Percentiles rank a stretch among this genome's conserved stretches.
Evolutionary conservation across 345 rosid species (phyloP).

Genomic region (Mangifera indica): DNA sequence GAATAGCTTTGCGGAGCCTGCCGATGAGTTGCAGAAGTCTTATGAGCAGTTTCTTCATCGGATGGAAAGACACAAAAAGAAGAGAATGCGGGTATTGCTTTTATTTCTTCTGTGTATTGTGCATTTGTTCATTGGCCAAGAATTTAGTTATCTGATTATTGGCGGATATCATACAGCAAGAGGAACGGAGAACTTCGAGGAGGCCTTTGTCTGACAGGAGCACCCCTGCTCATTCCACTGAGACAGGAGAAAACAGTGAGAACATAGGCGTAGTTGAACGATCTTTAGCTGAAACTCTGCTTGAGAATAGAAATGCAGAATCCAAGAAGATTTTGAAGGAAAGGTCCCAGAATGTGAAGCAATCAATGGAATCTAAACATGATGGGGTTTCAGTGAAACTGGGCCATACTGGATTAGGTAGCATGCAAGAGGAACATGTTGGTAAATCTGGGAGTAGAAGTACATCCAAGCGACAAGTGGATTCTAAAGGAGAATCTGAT

Average conservation of each 20-base stretch:
- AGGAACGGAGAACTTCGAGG: conserved; percentile 38
- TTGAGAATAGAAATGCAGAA: not conserved
- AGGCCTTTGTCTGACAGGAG: conserved; percentile 30
- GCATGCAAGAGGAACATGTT: conserved; percentile 10
- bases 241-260: conserved; percentile 31
- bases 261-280: conserved; percentile 17
- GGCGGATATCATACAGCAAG: conserved; percentile 34
- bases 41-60: conserved; percentile 78
- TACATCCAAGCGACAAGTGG: conserved; percentile 24
- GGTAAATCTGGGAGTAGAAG: conserved; percentile 9
- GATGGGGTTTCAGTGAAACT: conserved; percentile 4
- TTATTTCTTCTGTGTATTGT: conserved; percentile 16
- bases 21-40: conserved; percentile 79
- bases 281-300: not conserved
- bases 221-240: conserved; percentile 8
- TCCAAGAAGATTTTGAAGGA: conserved; percentile 7
- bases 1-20: conserved; percentile 82
- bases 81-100: conserved; percentile 54
- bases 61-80: conserved; percentile 61
- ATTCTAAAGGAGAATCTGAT: conserved; percentile 27
- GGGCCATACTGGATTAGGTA: not conserved
- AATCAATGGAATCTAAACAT: conserved; percentile 23
- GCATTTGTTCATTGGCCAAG: conserved; percentile 4
- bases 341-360: conserved; percentile 26
- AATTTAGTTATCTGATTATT: conserved; percentile 18